Conservation (phyloP, 2,329 filamentous ascomycete species). For the Penicillium aurantiogriseum region DNA sequence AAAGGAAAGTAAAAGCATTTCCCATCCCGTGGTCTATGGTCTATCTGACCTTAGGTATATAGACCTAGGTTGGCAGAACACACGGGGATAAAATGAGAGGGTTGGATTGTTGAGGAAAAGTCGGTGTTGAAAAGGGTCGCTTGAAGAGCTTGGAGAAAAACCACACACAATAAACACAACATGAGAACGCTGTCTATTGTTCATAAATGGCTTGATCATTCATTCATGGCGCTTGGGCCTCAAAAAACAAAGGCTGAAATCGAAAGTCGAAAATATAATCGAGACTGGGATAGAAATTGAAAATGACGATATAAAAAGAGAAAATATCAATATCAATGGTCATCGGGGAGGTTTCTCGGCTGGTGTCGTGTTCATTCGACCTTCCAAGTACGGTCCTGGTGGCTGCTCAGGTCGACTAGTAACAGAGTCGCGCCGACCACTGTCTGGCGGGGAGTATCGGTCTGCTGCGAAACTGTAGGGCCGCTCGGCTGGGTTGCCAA, state of each 20-base stretch:
- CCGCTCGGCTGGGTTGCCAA: constrained; percentile 25
- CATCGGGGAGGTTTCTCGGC: constrained; percentile 15
- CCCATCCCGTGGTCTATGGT: not conserved
- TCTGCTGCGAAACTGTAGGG: constrained; percentile 20
- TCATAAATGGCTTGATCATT: constrained; percentile 30
- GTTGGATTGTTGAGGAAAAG: not conserved
- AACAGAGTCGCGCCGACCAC: constrained; percentile 26
- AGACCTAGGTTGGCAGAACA: no score
- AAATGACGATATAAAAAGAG: constrained; percentile 4
- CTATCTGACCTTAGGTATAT: not conserved
- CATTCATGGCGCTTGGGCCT: constrained; percentile 15
- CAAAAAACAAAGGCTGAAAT: constrained; percentile 3
- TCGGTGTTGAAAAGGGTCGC: constrained; percentile 3
- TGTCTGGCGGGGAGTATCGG: constrained; percentile 26
- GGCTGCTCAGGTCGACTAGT: constrained; percentile 25
- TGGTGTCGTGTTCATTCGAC: constrained; percentile 20
- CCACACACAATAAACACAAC: constrained; percentile 16
- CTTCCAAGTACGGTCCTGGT: constrained; percentile 19
- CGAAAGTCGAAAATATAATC: constrained; percentile 1
- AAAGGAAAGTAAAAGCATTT: not conserved
- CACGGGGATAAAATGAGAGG: not conserved
- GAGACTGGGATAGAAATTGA: constrained; percentile 1
- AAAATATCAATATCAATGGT: constrained; percentile 7
- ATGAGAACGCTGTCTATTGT: constrained; percentile 32
- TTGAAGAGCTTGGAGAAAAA: constrained; percentile 10